Evolutionary conservation across 2,329 filamentous ascomycete species (phyloP), one percentile per base, ranked within the genome.

Genomic region (Trichoderma gracile): DNA sequence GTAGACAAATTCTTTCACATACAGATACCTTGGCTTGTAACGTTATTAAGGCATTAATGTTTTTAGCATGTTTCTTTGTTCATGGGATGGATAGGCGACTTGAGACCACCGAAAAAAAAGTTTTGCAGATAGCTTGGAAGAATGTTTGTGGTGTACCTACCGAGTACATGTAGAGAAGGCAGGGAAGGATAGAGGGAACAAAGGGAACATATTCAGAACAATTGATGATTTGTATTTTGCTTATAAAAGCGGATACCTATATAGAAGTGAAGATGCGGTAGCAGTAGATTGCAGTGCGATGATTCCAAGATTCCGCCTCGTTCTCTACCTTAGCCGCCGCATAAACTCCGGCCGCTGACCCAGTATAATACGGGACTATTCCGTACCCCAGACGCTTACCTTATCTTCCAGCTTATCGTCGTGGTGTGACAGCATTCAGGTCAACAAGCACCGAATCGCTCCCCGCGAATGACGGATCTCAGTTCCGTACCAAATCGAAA

Each of bases 31-130:
- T 68, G 67, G 68, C 68, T 69, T 72, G 72, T 73, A 72, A 72
- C 70, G 73, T 71, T 69, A 68, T 73, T 73, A 68, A 69, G 69
- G 64, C 71, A 73, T 73, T 71, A 73, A 71, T 73, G 73, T 73
- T 74, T 54, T 74, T 47, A 61, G 63, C 57, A 62, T 47, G 58
- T 57, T 65, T 63, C 42, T 63, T 64, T 64, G 61, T 64, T 64
- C 53, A 56, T 50, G 61, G 61, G 61, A 64, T 64, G 61, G 61
- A 64, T 57, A 50, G 61, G 61, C 46, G 46, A 56, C 53, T 43
- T 49, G 60, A 63, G 60, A 55, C 43, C 21, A 47, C 38, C 43
- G 38, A 59, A 33, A 33, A 33, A 56, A 64, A 57, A 58, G 53
- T 56, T 64, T 58, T 57, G 54, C 52, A 64, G 60, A 63, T 56